Evolutionary conservation across 768 basidiomycete species (phyloP).

Genomic region (Antrodiella citrinella): DNA sequence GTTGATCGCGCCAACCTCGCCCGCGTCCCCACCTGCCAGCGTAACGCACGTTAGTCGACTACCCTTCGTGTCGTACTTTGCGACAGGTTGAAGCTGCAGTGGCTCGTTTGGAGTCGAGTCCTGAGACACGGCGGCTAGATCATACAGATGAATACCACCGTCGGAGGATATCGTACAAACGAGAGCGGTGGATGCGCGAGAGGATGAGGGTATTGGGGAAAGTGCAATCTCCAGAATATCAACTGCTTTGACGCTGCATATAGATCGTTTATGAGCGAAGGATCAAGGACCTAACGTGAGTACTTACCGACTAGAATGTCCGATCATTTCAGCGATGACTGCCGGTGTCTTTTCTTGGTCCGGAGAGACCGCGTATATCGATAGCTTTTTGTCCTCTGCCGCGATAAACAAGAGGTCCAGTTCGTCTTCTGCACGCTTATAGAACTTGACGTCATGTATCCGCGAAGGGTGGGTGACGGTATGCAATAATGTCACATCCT

Average conservation of each 20-base stretch:
- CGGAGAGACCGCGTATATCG: constrained; percentile 59
- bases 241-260: constrained; percentile 71
- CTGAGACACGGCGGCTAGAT: constrained; percentile 46
- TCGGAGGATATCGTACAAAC: constrained; percentile 84
- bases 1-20: constrained; percentile 12
- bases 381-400: constrained; percentile 85
- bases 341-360: constrained; percentile 39
- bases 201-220: constrained; percentile 24
- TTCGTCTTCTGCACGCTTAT: constrained; percentile 42
- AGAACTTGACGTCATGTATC: constrained; percentile 80
- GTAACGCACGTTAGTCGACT: constrained; percentile 74
- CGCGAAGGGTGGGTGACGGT: constrained; percentile 73
- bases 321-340: constrained; percentile 64
- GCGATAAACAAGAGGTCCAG: constrained; percentile 74
- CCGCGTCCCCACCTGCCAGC: constrained; percentile 40
- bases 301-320: constrained; percentile 80
- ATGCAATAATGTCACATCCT: constrained; percentile 77
- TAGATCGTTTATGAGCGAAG: too few species aligned
- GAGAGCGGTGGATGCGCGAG: constrained; percentile 44
- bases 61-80: constrained; percentile 77
- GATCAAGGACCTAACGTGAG: not conserved
- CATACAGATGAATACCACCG: constrained; percentile 73
- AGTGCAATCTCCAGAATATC: constrained; percentile 57
- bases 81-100: constrained; percentile 43
- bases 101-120: constrained; percentile 11